Conservation (phyloP, 768 basidiomycete genomes). For the Phaeotremella skinneri region DNA sequence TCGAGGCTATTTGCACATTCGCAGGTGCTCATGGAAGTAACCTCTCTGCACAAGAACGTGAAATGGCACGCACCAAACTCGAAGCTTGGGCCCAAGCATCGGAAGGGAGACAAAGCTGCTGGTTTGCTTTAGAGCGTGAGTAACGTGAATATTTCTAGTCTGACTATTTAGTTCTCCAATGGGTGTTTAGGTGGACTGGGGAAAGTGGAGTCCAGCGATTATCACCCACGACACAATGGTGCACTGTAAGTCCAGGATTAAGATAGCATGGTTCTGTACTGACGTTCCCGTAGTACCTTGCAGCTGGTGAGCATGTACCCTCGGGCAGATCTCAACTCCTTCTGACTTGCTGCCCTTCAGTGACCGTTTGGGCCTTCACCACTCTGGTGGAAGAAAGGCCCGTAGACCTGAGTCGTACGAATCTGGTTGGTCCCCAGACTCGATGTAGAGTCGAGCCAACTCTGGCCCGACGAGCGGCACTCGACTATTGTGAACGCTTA, state of each 20-base stretch:
- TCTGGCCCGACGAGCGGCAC: constrained; percentile 5
- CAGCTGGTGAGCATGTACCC: background rate
- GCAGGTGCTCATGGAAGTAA: constrained; percentile 6
- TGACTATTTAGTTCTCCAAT: constrained; percentile 8
- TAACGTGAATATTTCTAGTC: background rate
- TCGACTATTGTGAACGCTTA: constrained; percentile 9
- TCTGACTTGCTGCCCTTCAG: background rate
- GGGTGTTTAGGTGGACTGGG: constrained; percentile 8
- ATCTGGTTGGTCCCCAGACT: background rate
- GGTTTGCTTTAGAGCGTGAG: constrained; percentile 10
- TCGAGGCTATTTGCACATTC: constrained; percentile 8
- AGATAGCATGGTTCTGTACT: no score
- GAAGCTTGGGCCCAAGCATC: constrained; percentile 4
- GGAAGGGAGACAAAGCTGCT: constrained; percentile 7
- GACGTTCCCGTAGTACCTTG: no score
- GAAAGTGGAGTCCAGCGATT: background rate
- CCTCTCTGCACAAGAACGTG: background rate
- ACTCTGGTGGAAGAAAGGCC: constrained; percentile 8
- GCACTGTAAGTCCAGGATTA: constrained; percentile 1
- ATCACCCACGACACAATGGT: constrained; percentile 6
- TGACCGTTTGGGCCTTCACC: constrained; percentile 10
- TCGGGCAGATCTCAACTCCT: no score
- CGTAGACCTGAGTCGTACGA: background rate
- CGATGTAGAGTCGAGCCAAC: constrained; percentile 12
- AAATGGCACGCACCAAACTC: background rate